Base-by-base conservation (phyloP, 768 basidiomycete genomes). In the Lactarius trivialis region DNA sequence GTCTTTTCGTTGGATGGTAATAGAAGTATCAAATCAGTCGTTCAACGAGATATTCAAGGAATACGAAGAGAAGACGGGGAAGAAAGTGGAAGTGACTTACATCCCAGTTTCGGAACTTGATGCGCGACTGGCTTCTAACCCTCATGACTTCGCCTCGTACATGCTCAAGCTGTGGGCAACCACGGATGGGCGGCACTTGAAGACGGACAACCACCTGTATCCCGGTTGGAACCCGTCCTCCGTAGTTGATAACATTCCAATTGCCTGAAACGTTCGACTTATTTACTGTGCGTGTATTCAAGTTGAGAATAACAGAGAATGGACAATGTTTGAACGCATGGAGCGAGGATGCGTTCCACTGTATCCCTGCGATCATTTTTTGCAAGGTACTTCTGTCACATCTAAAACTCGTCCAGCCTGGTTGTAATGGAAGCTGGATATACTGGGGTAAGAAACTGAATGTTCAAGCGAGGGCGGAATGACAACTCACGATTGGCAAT, bases 141-240 rank as follows among this genome's bases (percentile, higher is more conserved):
- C 61, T 3, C 6, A 54, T 5, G 54, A 66, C 36, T 56, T 58
- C 52, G 26, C 19, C 39, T 37, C 45, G 17, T 33, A 15, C 53
- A 30, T 66, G 52, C 50, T 43, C 21, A 43, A 48, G 19, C 7
- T 45, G 34, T 66, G 63, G 58, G 63, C 63, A 12, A 49, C 56
- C n/a, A 55, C 60, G 4, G 62, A 52, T 24, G 15, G 17, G 14
- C 5, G 17, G 14, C 5, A 7, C 14, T 57, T 56, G 21, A 9
- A 33, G 41, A 39, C 63, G 21, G 62, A 59, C 45, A 64, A 64
- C 24, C 56, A 53, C 9, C 39, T 57, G 17, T 70, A 54, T 39
- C 66, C 69, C 14, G 39, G 58, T 19, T 70, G 65, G 66, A 69
- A 69, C 12, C 69, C 68, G 15, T 56, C 58, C 17, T 50, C 50